A percentile compares a stretch with the other conserved stretches of the same genome.
Conservation (phyloP, 2,329 filamentous ascomycete species). For the Fusarium xyrophilum region DNA sequence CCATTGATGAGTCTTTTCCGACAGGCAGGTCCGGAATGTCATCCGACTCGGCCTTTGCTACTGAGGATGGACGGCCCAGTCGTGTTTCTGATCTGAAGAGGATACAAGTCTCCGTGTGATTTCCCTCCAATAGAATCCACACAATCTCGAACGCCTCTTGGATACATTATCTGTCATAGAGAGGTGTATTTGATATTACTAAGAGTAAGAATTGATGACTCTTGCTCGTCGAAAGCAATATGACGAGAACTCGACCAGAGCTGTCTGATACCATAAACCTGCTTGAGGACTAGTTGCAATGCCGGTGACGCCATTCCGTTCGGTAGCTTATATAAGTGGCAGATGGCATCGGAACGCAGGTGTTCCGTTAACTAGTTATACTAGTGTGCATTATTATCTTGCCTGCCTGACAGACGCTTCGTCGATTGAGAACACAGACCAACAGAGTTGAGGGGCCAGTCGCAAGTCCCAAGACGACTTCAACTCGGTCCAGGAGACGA, state of each 20-base stretch:
- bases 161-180: background rate
- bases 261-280: slow-evolving; percentile 6
- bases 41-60: background rate
- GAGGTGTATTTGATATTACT: background rate
- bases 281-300: slow-evolving; percentile 15
- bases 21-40: slow-evolving; percentile 8
- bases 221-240: slow-evolving; percentile 7
- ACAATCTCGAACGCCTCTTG: background rate
- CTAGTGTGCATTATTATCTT: slow-evolving; percentile 16
- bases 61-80: background rate
- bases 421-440: slow-evolving; percentile 7
- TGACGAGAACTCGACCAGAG: background rate
- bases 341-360: slow-evolving; percentile 15
- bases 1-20: slow-evolving; percentile 9
- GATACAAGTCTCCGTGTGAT: background rate
- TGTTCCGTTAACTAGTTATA: slow-evolving; percentile 20
- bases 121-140: slow-evolving; percentile 1
- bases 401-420: background rate
- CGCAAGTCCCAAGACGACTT: background rate
- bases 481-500: background rate
- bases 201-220: background rate
- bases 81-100: background rate
- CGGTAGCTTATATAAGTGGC: slow-evolving; percentile 21
- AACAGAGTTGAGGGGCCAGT: background rate
- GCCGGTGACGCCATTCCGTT: slow-evolving; percentile 33